phyloP scores from a whole-genome alignment of 2,329 filamentous ascomycete species.

The Colletotrichum filicis region DNA sequence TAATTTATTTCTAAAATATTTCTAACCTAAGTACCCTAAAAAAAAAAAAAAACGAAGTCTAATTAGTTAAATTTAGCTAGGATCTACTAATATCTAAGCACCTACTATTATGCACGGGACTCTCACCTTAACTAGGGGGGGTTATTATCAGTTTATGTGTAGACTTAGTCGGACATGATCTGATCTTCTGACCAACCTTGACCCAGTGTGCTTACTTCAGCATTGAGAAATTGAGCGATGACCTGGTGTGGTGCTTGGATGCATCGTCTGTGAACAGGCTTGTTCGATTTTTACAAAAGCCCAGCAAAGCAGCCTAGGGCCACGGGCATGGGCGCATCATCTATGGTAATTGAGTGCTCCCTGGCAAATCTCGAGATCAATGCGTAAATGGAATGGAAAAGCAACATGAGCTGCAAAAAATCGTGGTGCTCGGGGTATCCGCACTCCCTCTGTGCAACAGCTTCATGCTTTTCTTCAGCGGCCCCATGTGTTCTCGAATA shows the following conservation, averaged over 20 bases:
- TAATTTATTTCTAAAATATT: too few relatives aligned
- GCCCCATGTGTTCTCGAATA: neutral
- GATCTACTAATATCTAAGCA: too few relatives aligned
- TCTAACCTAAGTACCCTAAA: too few relatives aligned
- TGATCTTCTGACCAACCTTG: constrained; percentile 7
- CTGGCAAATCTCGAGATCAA: constrained; percentile 16
- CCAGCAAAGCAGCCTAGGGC: neutral
- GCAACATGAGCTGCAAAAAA: neutral
- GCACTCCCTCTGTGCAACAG: neutral
- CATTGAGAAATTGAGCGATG: neutral
- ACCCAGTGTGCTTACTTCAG: neutral
- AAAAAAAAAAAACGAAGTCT: too few relatives aligned
- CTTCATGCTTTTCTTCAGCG: neutral
- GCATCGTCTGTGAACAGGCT: neutral
- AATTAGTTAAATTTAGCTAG: too few relatives aligned
- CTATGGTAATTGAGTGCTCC: neutral
- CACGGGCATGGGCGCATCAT: constrained; percentile 13
- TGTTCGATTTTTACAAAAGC: neutral
- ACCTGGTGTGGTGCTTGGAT: neutral
- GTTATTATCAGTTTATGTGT: too few relatives aligned
- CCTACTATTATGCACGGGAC: too few relatives aligned
- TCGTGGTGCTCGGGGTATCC: neutral
- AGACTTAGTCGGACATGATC: constrained; percentile 12
- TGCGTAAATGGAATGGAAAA: constrained; percentile 7
- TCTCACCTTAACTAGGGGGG: too few relatives aligned